Evolutionary conservation across 768 basidiomycete species (phyloP), one percentile per base, ranked within the genome.

Genomic region (Tricholoma matsutake): DNA sequence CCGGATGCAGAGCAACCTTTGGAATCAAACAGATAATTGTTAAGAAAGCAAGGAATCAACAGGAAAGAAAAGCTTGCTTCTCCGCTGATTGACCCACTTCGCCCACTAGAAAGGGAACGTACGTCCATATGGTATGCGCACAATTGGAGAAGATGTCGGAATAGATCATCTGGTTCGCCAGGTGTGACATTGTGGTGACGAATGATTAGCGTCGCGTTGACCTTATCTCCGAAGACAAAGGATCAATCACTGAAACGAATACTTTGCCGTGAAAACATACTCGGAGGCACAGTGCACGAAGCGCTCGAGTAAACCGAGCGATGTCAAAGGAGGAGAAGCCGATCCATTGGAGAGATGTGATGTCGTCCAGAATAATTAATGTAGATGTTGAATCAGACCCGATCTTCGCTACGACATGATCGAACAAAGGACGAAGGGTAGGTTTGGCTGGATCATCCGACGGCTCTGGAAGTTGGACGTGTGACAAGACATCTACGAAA

Each of bases 61-160:
- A 9, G n/a, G 43, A 13, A 14, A 11, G 31, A 32, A 55, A 54
- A 56, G 61, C 78, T 18, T 55, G 89, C 91, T 79, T 92, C 88
- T 18, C 91, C 92, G 60, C 85, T 90, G 29, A 94, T 87, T 20
- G 85, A 79, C 2, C 90, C 91, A 62, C 92, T 93, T 25, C 86
- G 77, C 4, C 91, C 91, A 63, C 88, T 92, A 1, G 86, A 77
- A 6, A 94, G 76, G 0, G 91, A 84, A 41, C 81, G 77, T 2
- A 92, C 86, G 60, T 92, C 91, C 3, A 92, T 65, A 65, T 91
- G 89, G 63, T 87, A 87, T 2, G 85, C 77, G 63, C 83, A 86
- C 2, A 88, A 69, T 57, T 90, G 87, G 18, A 86, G 73, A 20
- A 92, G 73, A 31, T 78, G 74, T 32, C 80, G 79, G 56, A 89